phyloP scores from a whole-genome alignment of 495 filamentous ascomycete species.

The Aspergillus olivimuriae region DNA sequence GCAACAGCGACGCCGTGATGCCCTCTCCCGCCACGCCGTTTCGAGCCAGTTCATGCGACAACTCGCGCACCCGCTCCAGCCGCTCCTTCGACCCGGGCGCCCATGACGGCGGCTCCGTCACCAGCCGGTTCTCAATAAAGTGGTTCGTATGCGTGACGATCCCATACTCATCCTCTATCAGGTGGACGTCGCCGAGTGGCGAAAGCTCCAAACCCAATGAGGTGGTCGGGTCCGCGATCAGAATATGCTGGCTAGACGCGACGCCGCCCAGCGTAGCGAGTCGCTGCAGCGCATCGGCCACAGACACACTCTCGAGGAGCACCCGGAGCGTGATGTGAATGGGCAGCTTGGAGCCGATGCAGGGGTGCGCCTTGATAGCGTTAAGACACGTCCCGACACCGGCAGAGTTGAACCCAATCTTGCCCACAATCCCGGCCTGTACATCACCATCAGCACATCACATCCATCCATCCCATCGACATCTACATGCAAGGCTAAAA shows the following conservation, averaged over 20 bases:
- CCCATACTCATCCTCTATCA: slow-evolving; percentile 39
- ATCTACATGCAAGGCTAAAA: too few species aligned
- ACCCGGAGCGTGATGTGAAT: slow-evolving; percentile 57
- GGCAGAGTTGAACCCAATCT: slow-evolving; percentile 59
- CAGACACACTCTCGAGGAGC: slow-evolving; percentile 50
- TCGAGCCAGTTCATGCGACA: slow-evolving; percentile 27
- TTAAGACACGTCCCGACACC: slow-evolving; percentile 65
- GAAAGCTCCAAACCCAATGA: slow-evolving; percentile 56
- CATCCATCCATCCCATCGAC: too few species aligned
- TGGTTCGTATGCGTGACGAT: slow-evolving; percentile 60
- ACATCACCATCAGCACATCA: neutral
- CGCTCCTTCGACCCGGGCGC: slow-evolving; percentile 47
- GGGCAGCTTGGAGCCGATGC: slow-evolving; percentile 48
- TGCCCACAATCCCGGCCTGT: slow-evolving; percentile 64
- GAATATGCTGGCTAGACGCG: slow-evolving; percentile 55
- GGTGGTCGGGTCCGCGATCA: slow-evolving; percentile 49
- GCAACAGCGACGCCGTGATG: slow-evolving; percentile 17
- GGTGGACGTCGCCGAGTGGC: slow-evolving; percentile 42
- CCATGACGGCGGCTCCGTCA: slow-evolving; percentile 47
- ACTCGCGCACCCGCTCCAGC: slow-evolving; percentile 36
- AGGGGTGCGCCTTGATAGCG: slow-evolving; percentile 55
- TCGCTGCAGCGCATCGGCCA: slow-evolving; percentile 41
- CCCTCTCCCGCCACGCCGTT: slow-evolving; percentile 15
- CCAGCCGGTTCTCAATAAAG: slow-evolving; percentile 42
- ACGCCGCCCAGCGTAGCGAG: slow-evolving; percentile 46